Evolutionary conservation across 2,329 filamentous ascomycete species (phyloP).

Genomic region (Aspergillus felis): DNA sequence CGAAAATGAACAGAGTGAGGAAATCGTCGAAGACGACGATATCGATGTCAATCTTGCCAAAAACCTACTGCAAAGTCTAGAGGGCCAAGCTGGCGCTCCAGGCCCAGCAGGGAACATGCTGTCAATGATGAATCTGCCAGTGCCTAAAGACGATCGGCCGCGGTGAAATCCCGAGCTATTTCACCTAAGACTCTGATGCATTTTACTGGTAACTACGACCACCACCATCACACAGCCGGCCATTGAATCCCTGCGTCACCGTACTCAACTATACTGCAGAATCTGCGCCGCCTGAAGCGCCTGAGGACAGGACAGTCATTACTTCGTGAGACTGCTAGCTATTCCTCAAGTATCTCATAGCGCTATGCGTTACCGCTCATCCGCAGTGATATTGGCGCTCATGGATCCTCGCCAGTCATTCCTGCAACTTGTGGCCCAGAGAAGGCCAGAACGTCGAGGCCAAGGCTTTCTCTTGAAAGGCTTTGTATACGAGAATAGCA

Average conservation of each 20-base stretch:
- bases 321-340: not conserved
- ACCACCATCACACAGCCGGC: not conserved
- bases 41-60: slow-evolving; percentile 84
- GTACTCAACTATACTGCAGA: not conserved
- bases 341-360: not conserved
- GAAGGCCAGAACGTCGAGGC: not conserved
- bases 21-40: slow-evolving; percentile 55
- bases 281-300: not conserved
- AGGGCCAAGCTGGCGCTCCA: slow-evolving; percentile 77
- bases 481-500: too few relatives aligned
- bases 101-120: slow-evolving; percentile 87
- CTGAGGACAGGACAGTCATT: not conserved
- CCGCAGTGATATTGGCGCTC: not conserved
- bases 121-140: slow-evolving; percentile 74
- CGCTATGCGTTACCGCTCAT: not conserved
- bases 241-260: not conserved
- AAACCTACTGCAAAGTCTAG: slow-evolving; percentile 89
- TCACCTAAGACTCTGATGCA: not conserved
- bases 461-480: too few relatives aligned
- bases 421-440: not conserved
- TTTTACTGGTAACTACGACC: not conserved
- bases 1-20: slow-evolving; percentile 20
- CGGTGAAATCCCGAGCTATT: slow-evolving; percentile 3
- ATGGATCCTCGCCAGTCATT: not conserved
- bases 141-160: slow-evolving; percentile 69